These are phyloP conservation scores for Neurospora sp. DNA, from an alignment of 495 filamentous ascomycete genomes.

Conservation along the genomic window DNA sequence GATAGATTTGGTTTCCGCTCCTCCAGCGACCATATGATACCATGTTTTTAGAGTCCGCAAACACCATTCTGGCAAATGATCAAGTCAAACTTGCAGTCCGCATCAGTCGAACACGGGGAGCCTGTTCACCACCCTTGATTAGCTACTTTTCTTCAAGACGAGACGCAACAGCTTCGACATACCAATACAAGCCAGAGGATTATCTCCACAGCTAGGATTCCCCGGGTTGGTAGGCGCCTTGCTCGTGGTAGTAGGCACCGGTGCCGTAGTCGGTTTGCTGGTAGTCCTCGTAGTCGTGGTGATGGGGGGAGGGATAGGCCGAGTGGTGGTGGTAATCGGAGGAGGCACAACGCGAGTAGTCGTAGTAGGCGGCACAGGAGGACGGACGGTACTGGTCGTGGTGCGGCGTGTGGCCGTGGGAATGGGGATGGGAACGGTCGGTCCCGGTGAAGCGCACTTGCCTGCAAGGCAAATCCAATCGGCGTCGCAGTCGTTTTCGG, in stretches of 20 bases:
- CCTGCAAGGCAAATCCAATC: constrained; percentile 6
- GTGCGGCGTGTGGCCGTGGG: background rate
- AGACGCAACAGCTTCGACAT: background rate
- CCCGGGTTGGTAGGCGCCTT: background rate
- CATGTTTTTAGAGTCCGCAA: constrained; percentile 11
- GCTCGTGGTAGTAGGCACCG: constrained; percentile 1
- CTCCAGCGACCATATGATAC: background rate
- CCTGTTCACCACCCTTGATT: constrained; percentile 1
- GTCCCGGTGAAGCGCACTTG: constrained; percentile 2
- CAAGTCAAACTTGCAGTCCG: constrained; percentile 15
- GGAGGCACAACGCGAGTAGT: background rate
- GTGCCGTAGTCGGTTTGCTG: background rate
- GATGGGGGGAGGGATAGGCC: background rate
- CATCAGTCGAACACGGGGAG: constrained; percentile 9
- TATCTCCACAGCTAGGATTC: constrained; percentile 6
- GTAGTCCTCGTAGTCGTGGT: constrained; percentile 1
- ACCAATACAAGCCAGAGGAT: constrained; percentile 18
- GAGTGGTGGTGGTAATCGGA: background rate
- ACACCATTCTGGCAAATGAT: constrained; percentile 18
- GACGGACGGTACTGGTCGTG: constrained; percentile 2
- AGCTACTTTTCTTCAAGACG: background rate
- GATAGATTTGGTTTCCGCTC: background rate
- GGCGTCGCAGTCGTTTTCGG: constrained; percentile 18
- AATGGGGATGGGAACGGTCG: background rate
- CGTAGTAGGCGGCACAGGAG: background rate